Percentiles rank a stretch among this genome's conserved stretches.
These are phyloP conservation scores for Tetracladium marchalianum DNA, from an alignment of 495 filamentous ascomycete species.

Conservation along the genomic window DNA sequence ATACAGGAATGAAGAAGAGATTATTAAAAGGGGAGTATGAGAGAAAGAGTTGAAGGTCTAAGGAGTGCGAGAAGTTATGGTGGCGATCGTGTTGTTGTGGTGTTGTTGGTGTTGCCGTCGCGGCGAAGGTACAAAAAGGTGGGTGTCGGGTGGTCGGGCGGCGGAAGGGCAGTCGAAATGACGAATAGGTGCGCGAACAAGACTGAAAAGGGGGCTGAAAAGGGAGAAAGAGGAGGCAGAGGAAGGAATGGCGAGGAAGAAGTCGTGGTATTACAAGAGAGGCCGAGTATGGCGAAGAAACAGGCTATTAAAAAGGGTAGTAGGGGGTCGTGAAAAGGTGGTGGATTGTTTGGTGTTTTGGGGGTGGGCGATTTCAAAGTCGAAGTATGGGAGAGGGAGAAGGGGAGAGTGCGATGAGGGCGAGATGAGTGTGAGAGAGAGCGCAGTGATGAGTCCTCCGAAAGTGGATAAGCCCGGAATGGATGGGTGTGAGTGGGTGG, in stretches of 20 bases:
- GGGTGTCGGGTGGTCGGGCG: constrained; percentile 5
- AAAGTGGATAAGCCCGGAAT: neutral
- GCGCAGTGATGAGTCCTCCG: neutral
- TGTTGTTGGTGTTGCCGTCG: neutral
- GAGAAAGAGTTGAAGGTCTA: constrained; percentile 14
- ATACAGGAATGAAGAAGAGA: constrained; percentile 7
- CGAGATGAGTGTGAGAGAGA: constrained; percentile 8
- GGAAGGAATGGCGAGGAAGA: constrained; percentile 5
- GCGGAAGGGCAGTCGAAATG: constrained; percentile 2
- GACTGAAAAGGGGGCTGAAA: constrained; percentile 2
- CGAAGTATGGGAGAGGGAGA: constrained; percentile 2
- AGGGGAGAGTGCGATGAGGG: neutral
- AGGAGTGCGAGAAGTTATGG: constrained; percentile 19
- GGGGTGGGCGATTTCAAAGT: neutral
- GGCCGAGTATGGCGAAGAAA: neutral
- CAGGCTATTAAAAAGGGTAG: neutral
- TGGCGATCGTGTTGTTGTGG: constrained; percentile 11
- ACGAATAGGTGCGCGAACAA: constrained; percentile 2
- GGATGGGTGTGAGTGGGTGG: neutral
- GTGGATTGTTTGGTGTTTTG: neutral
- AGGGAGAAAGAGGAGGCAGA: constrained; percentile 4
- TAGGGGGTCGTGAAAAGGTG: constrained; percentile 1
- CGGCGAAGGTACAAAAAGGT: constrained; percentile 4
- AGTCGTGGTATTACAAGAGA: constrained; percentile 3
- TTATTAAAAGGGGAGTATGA: constrained; percentile 15